A percentile compares a stretch with the other conserved stretches of the same genome.
Conservation (phyloP, 2,329 filamentous ascomycete genomes). For the Sclerotinia subarctica region DNA sequence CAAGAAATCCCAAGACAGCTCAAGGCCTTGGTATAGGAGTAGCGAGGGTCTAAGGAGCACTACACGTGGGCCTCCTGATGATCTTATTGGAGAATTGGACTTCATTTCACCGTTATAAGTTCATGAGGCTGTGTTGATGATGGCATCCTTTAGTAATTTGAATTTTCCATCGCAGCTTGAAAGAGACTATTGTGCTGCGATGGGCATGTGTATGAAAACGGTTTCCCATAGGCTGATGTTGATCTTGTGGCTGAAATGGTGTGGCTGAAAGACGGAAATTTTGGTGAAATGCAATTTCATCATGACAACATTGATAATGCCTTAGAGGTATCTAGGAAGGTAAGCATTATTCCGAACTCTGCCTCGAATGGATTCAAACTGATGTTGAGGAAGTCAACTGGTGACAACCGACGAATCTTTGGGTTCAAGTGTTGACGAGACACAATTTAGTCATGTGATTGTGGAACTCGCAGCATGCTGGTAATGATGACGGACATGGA, state of each 20-base stretch:
- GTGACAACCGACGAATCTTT: too few relatives aligned
- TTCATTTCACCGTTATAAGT: not conserved
- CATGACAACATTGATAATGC: not conserved
- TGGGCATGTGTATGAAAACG: not conserved
- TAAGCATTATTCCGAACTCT: too few relatives aligned
- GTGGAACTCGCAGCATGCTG: too few relatives aligned
- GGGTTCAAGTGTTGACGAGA: too few relatives aligned
- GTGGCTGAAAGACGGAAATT: not conserved
- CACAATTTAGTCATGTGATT: too few relatives aligned
- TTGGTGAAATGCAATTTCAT: not conserved
- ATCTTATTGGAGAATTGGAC: not conserved
- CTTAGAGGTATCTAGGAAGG: too few relatives aligned
- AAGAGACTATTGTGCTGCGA: not conserved
- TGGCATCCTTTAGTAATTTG: not conserved
- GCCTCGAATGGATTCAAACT: too few relatives aligned
- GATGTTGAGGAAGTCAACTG: too few relatives aligned
- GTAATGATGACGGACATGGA: too few relatives aligned
- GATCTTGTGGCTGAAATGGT: not conserved
- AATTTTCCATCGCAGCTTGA: not conserved
- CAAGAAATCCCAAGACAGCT: conserved; percentile 5
- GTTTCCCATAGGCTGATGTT: not conserved
- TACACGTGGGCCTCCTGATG: not conserved
- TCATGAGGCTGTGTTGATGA: not conserved
- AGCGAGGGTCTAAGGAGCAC: not conserved
- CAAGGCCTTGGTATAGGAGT: conserved; percentile 3